Evolutionary conservation across 139 green algal species (phyloP), one percentile per base, ranked within the genome.

Genomic region (Edaphochlamys debaryana): DNA sequence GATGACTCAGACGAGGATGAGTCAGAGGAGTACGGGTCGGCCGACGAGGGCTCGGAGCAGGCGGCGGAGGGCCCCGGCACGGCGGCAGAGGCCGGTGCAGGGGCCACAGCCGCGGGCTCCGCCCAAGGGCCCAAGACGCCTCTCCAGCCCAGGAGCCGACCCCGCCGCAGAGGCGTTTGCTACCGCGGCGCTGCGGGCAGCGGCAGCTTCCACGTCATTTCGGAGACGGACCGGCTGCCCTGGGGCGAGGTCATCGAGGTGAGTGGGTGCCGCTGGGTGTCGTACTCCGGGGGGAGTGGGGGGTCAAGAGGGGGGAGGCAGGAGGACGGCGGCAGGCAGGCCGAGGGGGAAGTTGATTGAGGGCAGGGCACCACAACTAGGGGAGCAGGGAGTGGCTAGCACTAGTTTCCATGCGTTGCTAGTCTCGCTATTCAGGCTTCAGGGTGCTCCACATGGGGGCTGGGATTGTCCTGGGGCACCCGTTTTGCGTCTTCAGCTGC

Each of bases 171-270:
- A 25, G 37, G 9, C 15, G 37, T 27, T 2, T 2, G 45, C 29
- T 32, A 4, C 40, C 9, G 45, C 69, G 34, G 41, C 42, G 32
- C 30, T 11, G 69, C 27, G 29, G 42, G 20, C 17, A 45, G 70
- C 70, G 60, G 60, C 8, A 22, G 9, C 19, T 66, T 71, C 25
- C 8, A 2, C 60, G 60, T 72, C 34, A n/a, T 81, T 25, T 67
- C 75, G 17, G 75, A 81, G 58, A n/a, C 38, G 38, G 38, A 81
- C 25, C 75, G 75, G 2, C 22, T 81, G 30, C 75, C 20, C 20
- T 81, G 75, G 75, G 9, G 22, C n/a, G 60, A 71, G 60, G 60
- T 81, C 1, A 32, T 81, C 15, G 60, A 81, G 73, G 73, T 80
- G 40, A 41, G 73, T 27, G 9, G 52, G 52, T 27, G 17, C 13